Percentiles rank a stretch among this genome's conserved stretches.
These are phyloP conservation scores for Trametes cingulata DNA, from an alignment of 768 basidiomycete genomes.

Conservation along the genomic window DNA sequence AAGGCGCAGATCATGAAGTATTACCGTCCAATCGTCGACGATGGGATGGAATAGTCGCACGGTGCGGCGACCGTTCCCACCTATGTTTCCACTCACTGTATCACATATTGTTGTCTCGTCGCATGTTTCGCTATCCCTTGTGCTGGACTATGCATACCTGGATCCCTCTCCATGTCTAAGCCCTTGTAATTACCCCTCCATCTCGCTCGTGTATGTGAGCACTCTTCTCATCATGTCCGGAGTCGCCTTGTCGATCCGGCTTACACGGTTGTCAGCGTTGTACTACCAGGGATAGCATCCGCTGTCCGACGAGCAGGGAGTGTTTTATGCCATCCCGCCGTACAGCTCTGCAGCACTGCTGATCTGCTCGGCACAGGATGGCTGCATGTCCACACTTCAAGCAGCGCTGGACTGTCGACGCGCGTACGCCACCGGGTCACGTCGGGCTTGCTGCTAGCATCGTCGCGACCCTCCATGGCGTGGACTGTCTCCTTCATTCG, in stretches of 20 bases:
- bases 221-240: no score
- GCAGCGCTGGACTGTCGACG: no score
- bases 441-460: no score
- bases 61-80: neutral
- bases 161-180: conserved; percentile 11
- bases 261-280: neutral
- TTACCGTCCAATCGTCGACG: conserved; percentile 56
- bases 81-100: conserved; percentile 11
- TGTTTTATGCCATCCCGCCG: no score
- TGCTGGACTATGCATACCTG: conserved; percentile 23
- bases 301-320: no score
- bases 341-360: no score
- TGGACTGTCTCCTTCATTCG: no score
- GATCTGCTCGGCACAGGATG: no score
- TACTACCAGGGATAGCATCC: no score
- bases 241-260: neutral
- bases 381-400: no score
- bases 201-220: neutral
- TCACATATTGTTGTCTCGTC: conserved; percentile 17
- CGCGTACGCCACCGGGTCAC: no score
- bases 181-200: conserved; percentile 11
- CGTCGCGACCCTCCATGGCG: no score
- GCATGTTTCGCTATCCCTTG: conserved; percentile 16
- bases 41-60: conserved; percentile 29
- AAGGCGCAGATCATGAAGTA: conserved; percentile 70